These are phyloP conservation scores for Cercospora sojina DNA, from an alignment of 2,329 filamentous ascomycete species.

Conservation along the genomic window DNA sequence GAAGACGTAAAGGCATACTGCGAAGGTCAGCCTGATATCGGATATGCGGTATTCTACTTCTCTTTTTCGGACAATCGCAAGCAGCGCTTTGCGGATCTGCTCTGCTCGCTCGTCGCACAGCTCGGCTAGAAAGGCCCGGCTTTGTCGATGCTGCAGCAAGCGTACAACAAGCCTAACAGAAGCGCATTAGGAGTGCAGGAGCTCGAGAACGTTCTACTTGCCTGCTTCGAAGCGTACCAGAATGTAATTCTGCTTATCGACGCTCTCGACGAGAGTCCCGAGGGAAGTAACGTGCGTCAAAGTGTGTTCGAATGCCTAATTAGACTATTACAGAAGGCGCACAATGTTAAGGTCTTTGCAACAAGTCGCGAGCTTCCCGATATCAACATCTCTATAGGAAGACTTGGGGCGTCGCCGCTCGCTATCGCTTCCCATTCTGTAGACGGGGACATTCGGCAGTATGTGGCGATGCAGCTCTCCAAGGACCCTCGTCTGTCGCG, in stretches of 20 bases:
- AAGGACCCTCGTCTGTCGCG: conserved; percentile 5
- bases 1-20: conserved; percentile 19
- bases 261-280: conserved; percentile 38
- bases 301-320: conserved; percentile 16
- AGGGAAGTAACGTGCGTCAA: conserved; percentile 19
- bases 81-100: conserved; percentile 19
- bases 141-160: conserved; percentile 21
- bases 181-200: conserved; percentile 17
- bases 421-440: conserved; percentile 8
- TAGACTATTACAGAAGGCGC: conserved; percentile 17
- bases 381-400: conserved; percentile 18
- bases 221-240: conserved; percentile 18
- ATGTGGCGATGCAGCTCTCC: conserved; percentile 19
- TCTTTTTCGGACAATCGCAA: conserved; percentile 24
- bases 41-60: conserved; percentile 24
- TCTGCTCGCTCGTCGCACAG: conserved; percentile 24
- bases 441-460: conserved; percentile 21
- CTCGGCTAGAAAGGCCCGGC: conserved; percentile 21
- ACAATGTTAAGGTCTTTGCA: conserved; percentile 22
- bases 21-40: conserved; percentile 2
- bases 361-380: conserved; percentile 25
- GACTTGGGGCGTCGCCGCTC: conserved; percentile 8
- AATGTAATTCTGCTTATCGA: conserved; percentile 37
- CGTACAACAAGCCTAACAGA: conserved; percentile 15
- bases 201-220: conserved; percentile 22